phyloP scores from a whole-genome alignment of 2,329 filamentous ascomycete species.

The Diaporthe aspalathi region DNA sequence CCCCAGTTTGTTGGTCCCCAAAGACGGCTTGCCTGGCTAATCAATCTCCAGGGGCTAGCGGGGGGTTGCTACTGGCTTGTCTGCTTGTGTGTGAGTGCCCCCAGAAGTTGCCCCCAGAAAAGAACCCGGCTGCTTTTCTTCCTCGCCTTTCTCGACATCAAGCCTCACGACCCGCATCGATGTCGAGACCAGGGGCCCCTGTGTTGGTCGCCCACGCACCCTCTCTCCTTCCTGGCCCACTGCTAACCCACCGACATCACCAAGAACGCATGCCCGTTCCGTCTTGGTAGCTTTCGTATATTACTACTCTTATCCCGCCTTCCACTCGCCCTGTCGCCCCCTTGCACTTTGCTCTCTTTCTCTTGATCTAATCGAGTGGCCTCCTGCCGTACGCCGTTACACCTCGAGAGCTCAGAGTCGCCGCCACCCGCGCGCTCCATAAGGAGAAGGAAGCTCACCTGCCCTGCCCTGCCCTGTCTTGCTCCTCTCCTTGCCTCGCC shows the following conservation, averaged over 20 bases:
- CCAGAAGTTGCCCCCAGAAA: no score
- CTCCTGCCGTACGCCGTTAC: slow-evolving; percentile 31
- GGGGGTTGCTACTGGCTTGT: background rate
- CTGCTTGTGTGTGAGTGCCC: slow-evolving; percentile 3
- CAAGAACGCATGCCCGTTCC: slow-evolving; percentile 26
- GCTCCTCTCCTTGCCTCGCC: background rate
- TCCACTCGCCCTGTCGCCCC: background rate
- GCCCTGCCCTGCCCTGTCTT: no score
- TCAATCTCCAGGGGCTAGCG: slow-evolving; percentile 10
- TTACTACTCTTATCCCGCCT: slow-evolving; percentile 31
- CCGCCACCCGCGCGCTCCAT: slow-evolving; percentile 14
- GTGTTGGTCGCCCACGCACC: slow-evolving; percentile 37
- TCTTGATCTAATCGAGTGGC: background rate
- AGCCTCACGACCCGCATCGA: slow-evolving; percentile 33
- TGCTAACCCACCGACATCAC: slow-evolving; percentile 32
- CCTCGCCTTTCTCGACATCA: background rate
- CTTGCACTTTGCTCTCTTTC: background rate
- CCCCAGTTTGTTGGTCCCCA: background rate
- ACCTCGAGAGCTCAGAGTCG: slow-evolving; percentile 23
- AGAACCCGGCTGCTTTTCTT: slow-evolving; percentile 35
- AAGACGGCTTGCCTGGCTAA: background rate
- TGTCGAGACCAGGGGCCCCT: slow-evolving; percentile 35
- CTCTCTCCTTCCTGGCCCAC: slow-evolving; percentile 32
- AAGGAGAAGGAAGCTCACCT: slow-evolving; percentile 16
- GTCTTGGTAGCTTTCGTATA: slow-evolving; percentile 37